A percentile compares a stretch with the other conserved stretches of the same genome.
Evolutionary conservation across 225 moss, liverwort and hornwort species (phyloP).

Genomic region (Asterella californica): DNA sequence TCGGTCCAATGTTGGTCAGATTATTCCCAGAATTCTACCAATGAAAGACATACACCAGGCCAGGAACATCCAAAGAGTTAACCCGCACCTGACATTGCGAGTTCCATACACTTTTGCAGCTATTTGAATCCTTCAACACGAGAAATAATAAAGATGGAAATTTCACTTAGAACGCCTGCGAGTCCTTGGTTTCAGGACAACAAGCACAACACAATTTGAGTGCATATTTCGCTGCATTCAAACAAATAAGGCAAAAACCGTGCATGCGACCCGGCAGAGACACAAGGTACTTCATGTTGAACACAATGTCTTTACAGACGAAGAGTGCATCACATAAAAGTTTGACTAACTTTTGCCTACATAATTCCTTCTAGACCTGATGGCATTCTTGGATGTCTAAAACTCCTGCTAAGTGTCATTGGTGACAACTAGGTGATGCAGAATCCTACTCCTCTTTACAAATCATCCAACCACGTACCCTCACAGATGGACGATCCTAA

Average conservation of each 20-base stretch:
- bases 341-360: slow-evolving; percentile 34
- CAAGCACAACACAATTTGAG: too few species aligned
- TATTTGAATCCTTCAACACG: too few species aligned
- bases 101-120: too few species aligned
- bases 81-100: too few species aligned
- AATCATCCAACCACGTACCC: slow-evolving; percentile 18
- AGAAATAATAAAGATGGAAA: too few species aligned
- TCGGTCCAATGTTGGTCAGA: too few species aligned
- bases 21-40: too few species aligned
- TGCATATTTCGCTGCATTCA: neutral
- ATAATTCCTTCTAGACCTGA: slow-evolving; percentile 29
- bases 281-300: slow-evolving; percentile 22
- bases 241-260: neutral
- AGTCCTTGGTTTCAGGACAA: too few species aligned
- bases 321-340: slow-evolving; percentile 29
- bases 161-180: too few species aligned
- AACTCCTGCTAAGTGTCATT: slow-evolving; percentile 31
- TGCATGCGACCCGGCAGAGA: neutral
- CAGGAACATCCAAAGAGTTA: too few species aligned
- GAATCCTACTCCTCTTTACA: slow-evolving; percentile 41
- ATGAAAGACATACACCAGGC: too few species aligned
- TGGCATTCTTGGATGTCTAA: slow-evolving; percentile 30
- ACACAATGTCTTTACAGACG: slow-evolving; percentile 30
- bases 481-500: slow-evolving; percentile 14
- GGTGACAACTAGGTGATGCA: slow-evolving; percentile 38